These are phyloP conservation scores for Arthrobotrys musiformis DNA, from an alignment of 2,329 filamentous ascomycete genomes.

Conservation along the genomic window DNA sequence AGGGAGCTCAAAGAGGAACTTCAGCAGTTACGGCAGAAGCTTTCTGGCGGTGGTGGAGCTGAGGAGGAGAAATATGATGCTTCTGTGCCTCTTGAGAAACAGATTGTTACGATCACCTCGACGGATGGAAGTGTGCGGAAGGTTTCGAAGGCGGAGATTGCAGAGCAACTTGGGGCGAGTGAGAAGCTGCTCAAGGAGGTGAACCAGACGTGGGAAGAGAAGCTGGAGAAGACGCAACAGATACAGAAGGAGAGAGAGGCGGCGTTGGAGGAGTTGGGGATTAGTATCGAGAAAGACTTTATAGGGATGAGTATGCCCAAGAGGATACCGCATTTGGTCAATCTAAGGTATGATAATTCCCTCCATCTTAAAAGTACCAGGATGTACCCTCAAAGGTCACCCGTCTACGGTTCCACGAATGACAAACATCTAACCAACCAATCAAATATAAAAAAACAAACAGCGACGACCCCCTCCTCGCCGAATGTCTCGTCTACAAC, in stretches of 20 bases:
- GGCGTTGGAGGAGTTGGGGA: conserved; percentile 93
- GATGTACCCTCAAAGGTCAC: background rate
- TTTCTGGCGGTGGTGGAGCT: conserved; percentile 70
- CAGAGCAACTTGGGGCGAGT: conserved; percentile 84
- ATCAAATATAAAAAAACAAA: conserved; percentile 25
- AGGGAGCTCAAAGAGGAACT: conserved; percentile 96
- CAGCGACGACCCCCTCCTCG: conserved; percentile 84
- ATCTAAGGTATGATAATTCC: conserved; percentile 71
- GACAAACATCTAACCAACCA: conserved; percentile 1
- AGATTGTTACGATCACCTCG: conserved; percentile 93
- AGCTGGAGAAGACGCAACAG: conserved; percentile 90
- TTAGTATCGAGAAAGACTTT: conserved; percentile 98
- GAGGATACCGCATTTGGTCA: conserved; percentile 99
- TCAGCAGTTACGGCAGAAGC: conserved; percentile 83
- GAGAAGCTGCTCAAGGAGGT: conserved; percentile 96
- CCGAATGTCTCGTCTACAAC: conserved; percentile 97
- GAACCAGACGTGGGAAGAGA: conserved; percentile 99
- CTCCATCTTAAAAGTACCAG: background rate
- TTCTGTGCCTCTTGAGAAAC: conserved; percentile 90
- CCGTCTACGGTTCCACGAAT: background rate
- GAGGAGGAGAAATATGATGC: conserved; percentile 88
- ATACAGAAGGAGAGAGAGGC: conserved; percentile 98
- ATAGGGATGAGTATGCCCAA: conserved; percentile 95
- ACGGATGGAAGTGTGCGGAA: conserved; percentile 88
- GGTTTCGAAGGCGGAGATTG: conserved; percentile 97